These are phyloP conservation scores for Boletus eberwhitei DNA, from an alignment of 768 basidiomycete species.

Conservation along the genomic window DNA sequence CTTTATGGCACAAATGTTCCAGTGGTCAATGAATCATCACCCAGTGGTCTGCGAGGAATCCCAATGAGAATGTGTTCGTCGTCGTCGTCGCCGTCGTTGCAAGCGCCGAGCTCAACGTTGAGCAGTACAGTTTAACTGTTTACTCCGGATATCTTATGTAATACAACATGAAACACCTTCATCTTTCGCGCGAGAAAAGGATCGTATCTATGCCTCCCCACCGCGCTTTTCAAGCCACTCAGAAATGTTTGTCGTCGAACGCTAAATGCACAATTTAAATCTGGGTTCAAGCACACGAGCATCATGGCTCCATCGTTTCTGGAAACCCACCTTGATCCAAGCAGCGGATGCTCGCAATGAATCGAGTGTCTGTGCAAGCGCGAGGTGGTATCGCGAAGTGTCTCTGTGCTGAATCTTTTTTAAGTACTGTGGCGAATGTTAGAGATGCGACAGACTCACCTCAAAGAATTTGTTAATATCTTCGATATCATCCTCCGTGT, in stretches of 20 bases:
- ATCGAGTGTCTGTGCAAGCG: constrained; percentile 67
- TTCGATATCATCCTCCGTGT: constrained; percentile 65
- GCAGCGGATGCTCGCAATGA: constrained; percentile 55
- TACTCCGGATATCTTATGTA: constrained; percentile 11
- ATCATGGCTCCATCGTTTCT: neutral
- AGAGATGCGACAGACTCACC: constrained; percentile 35
- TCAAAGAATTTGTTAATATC: constrained; percentile 71
- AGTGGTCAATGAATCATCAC: constrained; percentile 15
- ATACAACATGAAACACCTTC: neutral
- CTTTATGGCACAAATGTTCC: neutral
- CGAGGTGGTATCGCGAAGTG: constrained; percentile 62
- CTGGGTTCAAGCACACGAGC: neutral
- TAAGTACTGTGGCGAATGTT: neutral
- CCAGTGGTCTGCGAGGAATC: neutral
- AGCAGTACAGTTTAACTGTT: neutral
- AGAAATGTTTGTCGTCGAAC: constrained; percentile 54
- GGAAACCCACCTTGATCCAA: constrained; percentile 56
- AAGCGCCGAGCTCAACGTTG: neutral
- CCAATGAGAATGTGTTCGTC: constrained; percentile 1
- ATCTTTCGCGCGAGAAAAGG: neutral
- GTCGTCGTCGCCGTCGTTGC: constrained; percentile 15
- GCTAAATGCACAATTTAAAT: constrained; percentile 34
- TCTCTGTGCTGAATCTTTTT: constrained; percentile 50
- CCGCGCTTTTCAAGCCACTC: constrained; percentile 43
- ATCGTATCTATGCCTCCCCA: neutral